phyloP scores from a whole-genome alignment of 306 rosid species.

The Quercus aquifolioides region DNA sequence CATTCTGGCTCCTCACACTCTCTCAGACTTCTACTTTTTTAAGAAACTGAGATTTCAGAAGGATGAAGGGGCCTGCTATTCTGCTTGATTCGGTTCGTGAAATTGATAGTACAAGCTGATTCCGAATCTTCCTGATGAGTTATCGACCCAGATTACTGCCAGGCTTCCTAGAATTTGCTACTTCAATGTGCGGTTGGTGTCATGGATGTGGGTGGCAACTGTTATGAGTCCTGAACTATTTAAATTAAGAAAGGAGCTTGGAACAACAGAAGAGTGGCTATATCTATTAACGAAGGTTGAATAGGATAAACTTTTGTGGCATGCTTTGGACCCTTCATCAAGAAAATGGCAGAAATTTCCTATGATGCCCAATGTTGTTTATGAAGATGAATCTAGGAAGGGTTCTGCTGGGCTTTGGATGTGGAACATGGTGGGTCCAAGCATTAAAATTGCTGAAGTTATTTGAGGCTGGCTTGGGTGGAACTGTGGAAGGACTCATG shows the following conservation, averaged over 20 bases:
- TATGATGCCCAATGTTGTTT: conserved; percentile 55
- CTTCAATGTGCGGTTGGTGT: conserved; percentile 54
- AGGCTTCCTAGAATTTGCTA: conserved; percentile 76
- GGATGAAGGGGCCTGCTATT: too few relatives aligned
- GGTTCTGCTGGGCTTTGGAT: conserved; percentile 55
- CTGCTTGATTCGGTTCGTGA: too few relatives aligned
- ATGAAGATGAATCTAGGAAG: conserved; percentile 52
- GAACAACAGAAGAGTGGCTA: conserved; percentile 91
- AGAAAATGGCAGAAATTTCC: conserved; percentile 85
- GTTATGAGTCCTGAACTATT: conserved; percentile 56
- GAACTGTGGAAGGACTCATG: conserved; percentile 42
- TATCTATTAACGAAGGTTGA: conserved; percentile 71
- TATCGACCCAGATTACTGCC: conserved; percentile 82
- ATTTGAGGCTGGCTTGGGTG: conserved; percentile 75
- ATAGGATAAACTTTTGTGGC: conserved; percentile 65
- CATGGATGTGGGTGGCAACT: conserved; percentile 70
- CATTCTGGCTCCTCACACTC: too few relatives aligned
- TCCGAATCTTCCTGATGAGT: conserved; percentile 85
- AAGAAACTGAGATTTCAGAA: too few relatives aligned
- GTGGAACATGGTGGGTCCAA: conserved; percentile 73
- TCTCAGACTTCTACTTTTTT: too few relatives aligned
- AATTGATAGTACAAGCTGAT: conserved; percentile 57
- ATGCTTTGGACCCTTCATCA: conserved; percentile 75
- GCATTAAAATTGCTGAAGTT: conserved; percentile 66
- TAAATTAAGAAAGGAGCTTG: conserved; percentile 67